These are phyloP conservation scores for Butyriboletus loyo DNA, from an alignment of 768 basidiomycete species.

Conservation along the genomic window DNA sequence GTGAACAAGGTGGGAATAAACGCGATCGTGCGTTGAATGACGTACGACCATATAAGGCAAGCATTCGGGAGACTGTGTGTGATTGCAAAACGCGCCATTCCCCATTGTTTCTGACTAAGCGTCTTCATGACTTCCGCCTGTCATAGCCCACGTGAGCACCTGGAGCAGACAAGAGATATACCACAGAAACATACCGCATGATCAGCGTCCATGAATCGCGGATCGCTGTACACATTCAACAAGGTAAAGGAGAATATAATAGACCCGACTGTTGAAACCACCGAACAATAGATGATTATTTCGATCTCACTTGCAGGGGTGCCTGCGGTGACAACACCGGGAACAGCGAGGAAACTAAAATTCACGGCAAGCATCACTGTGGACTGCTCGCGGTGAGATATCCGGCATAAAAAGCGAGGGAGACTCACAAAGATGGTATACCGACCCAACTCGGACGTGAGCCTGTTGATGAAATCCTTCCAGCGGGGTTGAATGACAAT, in stretches of 20 bases:
- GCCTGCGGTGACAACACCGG: background rate
- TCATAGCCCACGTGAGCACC: background rate
- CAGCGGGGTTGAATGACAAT: slow-evolving; percentile 8
- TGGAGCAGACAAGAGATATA: background rate
- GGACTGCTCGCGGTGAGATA: slow-evolving; percentile 2
- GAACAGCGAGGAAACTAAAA: slow-evolving; percentile 15
- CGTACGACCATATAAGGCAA: slow-evolving; percentile 15
- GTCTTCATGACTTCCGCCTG: slow-evolving; percentile 4
- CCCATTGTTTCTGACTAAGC: background rate
- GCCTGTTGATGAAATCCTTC: slow-evolving; percentile 9
- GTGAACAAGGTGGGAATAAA: background rate
- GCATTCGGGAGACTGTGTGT: slow-evolving; percentile 15
- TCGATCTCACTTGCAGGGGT: background rate
- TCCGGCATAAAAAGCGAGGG: background rate
- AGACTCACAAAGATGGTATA: slow-evolving; percentile 13
- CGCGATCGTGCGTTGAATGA: background rate
- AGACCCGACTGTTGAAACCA: slow-evolving; percentile 8
- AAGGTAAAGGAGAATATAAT: slow-evolving; percentile 11
- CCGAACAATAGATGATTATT: slow-evolving; percentile 13
- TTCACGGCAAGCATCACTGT: slow-evolving; percentile 19
- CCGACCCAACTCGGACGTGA: slow-evolving; percentile 5
- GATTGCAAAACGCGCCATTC: slow-evolving; percentile 10
- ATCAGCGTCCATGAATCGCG: background rate
- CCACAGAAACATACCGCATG: slow-evolving; percentile 5
- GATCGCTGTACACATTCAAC: slow-evolving; percentile 11